Percentiles rank a stretch among this genome's conserved stretches.
Evolutionary conservation across 1,139 yeast genomes (phyloP).

Genomic region (Candida anutae): DNA sequence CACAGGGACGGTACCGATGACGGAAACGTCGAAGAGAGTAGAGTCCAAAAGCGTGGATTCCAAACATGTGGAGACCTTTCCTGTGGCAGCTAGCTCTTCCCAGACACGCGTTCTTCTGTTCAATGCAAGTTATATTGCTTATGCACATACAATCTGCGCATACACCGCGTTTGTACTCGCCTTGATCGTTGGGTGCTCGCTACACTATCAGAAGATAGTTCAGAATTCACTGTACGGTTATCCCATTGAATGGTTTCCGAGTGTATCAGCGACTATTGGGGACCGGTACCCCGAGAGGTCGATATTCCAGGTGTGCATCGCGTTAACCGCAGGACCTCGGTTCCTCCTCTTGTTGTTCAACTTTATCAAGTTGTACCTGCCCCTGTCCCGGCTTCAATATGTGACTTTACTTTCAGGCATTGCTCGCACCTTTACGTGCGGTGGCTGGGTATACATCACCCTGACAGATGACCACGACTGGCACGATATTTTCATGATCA

Average conservation of each 20-base stretch:
- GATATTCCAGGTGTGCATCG: conserved; percentile 77
- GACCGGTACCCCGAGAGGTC: conserved; percentile 95
- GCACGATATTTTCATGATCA: conserved; percentile 92
- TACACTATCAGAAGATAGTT: conserved; percentile 84
- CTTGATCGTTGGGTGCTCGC: conserved; percentile 56
- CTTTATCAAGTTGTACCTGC: conserved; percentile 35
- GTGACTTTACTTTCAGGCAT: conserved; percentile 51
- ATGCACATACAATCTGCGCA: conserved; percentile 67
- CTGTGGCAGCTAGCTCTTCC: too few relatives aligned
- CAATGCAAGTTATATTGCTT: conserved; percentile 60
- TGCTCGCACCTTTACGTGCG: conserved; percentile 84
- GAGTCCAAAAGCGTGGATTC: too few relatives aligned
- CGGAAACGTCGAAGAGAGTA: too few relatives aligned
- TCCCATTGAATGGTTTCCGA: conserved; percentile 98
- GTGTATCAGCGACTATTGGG: conserved; percentile 94
- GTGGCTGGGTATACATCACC: conserved; percentile 97
- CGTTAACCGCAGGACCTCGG: conserved; percentile 79
- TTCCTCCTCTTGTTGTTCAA: conserved; percentile 63
- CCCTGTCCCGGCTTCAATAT: conserved; percentile 35
- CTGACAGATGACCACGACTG: conserved; percentile 95
- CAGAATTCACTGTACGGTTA: conserved; percentile 79
- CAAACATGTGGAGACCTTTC: too few relatives aligned
- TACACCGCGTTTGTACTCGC: conserved; percentile 69
- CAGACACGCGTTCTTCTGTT: conserved; percentile 12
- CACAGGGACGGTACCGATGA: too few relatives aligned